These are phyloP conservation scores for Cyclotella kingstonii DNA, from an alignment of 108 stramenopile genomes.

Conservation along the genomic window DNA sequence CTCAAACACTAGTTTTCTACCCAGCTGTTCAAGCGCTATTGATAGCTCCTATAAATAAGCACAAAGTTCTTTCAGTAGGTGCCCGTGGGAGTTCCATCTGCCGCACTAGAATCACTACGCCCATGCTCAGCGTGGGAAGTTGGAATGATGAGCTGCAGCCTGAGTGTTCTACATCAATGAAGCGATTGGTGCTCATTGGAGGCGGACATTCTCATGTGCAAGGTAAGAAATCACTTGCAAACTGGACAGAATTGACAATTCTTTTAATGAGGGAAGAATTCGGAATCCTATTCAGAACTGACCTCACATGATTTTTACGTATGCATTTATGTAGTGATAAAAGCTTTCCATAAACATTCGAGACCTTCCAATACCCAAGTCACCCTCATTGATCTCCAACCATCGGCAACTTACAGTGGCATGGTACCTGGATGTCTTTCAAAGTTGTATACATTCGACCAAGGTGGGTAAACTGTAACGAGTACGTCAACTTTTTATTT, in stretches of 20 bases:
- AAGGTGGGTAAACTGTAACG: slow-evolving; percentile 21
- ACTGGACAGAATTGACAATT: neutral
- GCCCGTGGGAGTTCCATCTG: no score
- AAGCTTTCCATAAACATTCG: slow-evolving; percentile 67
- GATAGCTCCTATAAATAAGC: no score
- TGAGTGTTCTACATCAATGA: no score
- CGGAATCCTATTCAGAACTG: no score
- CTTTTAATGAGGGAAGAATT: no score
- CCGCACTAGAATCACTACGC: no score
- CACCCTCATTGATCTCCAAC: slow-evolving; percentile 88
- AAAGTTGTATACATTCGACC: slow-evolving; percentile 55
- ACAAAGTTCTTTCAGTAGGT: no score
- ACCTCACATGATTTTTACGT: neutral
- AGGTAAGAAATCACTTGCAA: neutral
- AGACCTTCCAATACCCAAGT: slow-evolving; percentile 67
- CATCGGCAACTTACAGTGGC: slow-evolving; percentile 89
- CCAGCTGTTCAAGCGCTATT: no score
- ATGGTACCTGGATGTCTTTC: slow-evolving; percentile 97
- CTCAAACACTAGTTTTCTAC: no score
- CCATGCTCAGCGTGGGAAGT: no score
- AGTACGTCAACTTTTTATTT: neutral
- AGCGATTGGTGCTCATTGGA: slow-evolving; percentile 88
- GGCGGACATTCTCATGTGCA: slow-evolving; percentile 87
- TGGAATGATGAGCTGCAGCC: no score
- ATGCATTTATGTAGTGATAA: slow-evolving; percentile 88